Evolutionary conservation across 106 monocot genomes (phyloP), one percentile per base, ranked within the genome.

Genomic region (Platanthera guangdongensis): DNA sequence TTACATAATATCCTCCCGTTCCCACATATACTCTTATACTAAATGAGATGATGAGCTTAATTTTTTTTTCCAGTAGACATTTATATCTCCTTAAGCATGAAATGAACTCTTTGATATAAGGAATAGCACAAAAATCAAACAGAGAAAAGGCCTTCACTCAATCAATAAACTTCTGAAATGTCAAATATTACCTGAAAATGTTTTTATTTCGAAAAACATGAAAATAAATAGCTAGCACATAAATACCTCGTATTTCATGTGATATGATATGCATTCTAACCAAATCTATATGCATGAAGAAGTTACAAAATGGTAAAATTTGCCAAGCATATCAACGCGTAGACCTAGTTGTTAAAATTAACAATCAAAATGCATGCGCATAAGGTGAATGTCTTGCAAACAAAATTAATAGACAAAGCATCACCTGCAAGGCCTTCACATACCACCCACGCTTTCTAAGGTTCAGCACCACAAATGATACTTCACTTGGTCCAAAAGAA

Each of bases 381-480:
- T 10, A 32, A 22, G 62, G 22, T 9, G 65, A 65, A 9, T 30
- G 32, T 32, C 32, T 32, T 30, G 65, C 72, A 50, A 4, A 47
- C 47, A 50, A 72, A 72, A 10, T 6, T 70, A 72, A 49, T 25
- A 57, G 5, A 65, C 65, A 65, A 13, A 65, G 65, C 65, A 65
- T 65, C 65, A 94, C 94, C 90, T 89, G 85, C 64, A 94, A 60
- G 50, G 94, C 91, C 77, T 94, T 94, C 9, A 18, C 76, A 76
- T 71, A 94, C 50, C 81, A 52, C 45, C 72, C 57, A 16, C 82
- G 51, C 76, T 71, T 94, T 15, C 94, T 79, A 65, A 94, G 91
- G 54, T 54, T 59, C 28, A 85, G 54, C 30, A 92, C 21, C 46
- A 62, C 74, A 47, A 39, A 6, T 25, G 46, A 70, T 45, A 89